Conservation (phyloP, 169 alveolate genomes). For the Cryptosporidium ubiquitum region DNA sequence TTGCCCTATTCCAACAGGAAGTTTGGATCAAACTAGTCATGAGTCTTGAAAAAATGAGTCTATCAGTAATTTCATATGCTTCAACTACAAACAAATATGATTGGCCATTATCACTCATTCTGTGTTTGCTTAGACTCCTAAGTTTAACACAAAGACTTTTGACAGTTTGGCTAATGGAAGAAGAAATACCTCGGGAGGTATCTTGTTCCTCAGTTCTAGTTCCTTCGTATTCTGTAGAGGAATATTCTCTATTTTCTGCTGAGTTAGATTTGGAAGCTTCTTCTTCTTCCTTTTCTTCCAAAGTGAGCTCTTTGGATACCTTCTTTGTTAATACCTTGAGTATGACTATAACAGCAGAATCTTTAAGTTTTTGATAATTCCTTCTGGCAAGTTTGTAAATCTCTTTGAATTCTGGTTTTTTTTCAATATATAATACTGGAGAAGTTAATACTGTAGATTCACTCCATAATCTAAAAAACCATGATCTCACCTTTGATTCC, state of each 20-base stretch:
- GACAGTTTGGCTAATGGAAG: slow-evolving; percentile 20
- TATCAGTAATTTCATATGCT: slow-evolving; percentile 13
- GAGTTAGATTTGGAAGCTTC: not conserved
- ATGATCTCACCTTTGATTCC: slow-evolving; percentile 41
- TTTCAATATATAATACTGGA: slow-evolving; percentile 41
- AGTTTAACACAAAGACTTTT: slow-evolving; percentile 27
- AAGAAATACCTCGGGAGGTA: not conserved
- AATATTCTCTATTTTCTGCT: not conserved
- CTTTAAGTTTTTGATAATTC: slow-evolving; percentile 27
- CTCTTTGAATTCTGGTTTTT: slow-evolving; percentile 4
- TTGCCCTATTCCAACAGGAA: slow-evolving; percentile 63
- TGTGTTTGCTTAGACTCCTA: slow-evolving; percentile 7
- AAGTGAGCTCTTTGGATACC: not conserved
- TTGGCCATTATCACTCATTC: slow-evolving; percentile 25
- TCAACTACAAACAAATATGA: slow-evolving; percentile 47
- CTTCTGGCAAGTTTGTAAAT: slow-evolving; percentile 9
- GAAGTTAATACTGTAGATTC: slow-evolving; percentile 52
- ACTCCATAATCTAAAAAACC: slow-evolving; percentile 71
- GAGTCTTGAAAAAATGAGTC: not conserved
- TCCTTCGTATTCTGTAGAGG: not conserved
- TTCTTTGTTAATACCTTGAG: slow-evolving; percentile 35
- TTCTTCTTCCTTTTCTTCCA: slow-evolving; percentile 5
- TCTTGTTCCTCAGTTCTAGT: not conserved
- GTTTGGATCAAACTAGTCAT: slow-evolving; percentile 30
- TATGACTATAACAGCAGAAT: slow-evolving; percentile 44